phyloP scores from a whole-genome alignment of 2,329 filamentous ascomycete species.

The Colletotrichum gigasporum region DNA sequence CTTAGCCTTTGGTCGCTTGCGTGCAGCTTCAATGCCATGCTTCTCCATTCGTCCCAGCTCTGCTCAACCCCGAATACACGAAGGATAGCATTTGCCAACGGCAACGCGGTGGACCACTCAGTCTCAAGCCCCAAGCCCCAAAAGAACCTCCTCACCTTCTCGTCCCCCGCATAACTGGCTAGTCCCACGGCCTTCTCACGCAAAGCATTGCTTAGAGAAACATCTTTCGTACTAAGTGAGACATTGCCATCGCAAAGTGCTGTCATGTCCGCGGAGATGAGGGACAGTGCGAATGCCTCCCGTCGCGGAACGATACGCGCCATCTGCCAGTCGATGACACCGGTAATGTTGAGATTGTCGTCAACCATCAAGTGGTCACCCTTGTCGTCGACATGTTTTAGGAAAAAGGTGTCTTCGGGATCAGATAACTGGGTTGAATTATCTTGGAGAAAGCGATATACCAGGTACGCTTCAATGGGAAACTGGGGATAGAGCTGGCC shows the following conservation, averaged over 20 bases:
- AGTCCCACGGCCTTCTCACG: conserved; percentile 7
- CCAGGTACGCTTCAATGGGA: conserved; percentile 41
- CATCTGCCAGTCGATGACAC: conserved; percentile 38
- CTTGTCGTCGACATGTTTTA: conserved; percentile 57
- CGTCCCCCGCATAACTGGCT: conserved; percentile 16
- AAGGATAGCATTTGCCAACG: conserved; percentile 35
- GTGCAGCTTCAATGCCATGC: too few species aligned
- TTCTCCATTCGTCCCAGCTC: conserved; percentile 8
- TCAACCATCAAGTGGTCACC: conserved; percentile 55
- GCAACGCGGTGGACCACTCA: conserved; percentile 31
- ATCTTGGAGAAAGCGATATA: conserved; percentile 49
- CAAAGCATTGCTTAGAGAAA: conserved; percentile 25
- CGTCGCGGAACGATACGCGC: conserved; percentile 6
- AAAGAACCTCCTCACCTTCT: conserved; percentile 35
- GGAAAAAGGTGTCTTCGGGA: not conserved
- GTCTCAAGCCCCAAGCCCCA: conserved; percentile 35
- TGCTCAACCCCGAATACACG: not conserved
- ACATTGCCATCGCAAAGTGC: conserved; percentile 24
- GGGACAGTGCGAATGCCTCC: conserved; percentile 2
- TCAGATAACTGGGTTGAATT: conserved; percentile 42
- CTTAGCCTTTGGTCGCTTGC: too few species aligned
- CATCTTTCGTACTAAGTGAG: conserved; percentile 30
- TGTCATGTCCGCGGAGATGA: not conserved
- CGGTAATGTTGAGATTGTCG: conserved; percentile 51
- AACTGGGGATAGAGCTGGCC: conserved; percentile 43